These are phyloP conservation scores for Mycena amicta DNA, from an alignment of 768 basidiomycete species.

Conservation along the genomic window DNA sequence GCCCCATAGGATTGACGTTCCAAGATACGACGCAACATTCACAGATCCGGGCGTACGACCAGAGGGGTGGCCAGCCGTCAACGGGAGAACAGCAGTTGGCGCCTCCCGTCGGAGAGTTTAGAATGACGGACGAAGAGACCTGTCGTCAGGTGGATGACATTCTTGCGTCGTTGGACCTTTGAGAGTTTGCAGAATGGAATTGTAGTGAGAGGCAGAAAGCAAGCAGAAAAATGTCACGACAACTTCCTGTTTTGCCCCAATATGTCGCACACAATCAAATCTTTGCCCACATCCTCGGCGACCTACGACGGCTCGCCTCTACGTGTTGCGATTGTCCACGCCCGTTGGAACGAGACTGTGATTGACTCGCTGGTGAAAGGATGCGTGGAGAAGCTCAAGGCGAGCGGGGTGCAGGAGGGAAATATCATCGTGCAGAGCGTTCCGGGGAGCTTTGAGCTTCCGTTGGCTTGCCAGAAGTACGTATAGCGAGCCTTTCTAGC, in stretches of 20 bases:
- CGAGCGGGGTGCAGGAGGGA: conserved; percentile 81
- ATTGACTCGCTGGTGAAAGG: conserved; percentile 86
- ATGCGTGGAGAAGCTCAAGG: conserved; percentile 76
- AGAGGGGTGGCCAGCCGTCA: too few relatives aligned
- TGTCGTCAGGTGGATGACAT: not conserved
- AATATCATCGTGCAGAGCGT: conserved; percentile 93
- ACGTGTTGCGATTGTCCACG: conserved; percentile 91
- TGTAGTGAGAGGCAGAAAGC: not conserved
- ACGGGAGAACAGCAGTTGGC: not conserved
- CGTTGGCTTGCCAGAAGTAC: conserved; percentile 83
- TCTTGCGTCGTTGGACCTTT: not conserved
- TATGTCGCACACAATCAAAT: conserved; percentile 74
- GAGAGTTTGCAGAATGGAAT: not conserved
- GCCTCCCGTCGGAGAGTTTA: not conserved
- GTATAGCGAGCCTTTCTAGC: conserved; percentile 26
- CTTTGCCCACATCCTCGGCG: conserved; percentile 59
- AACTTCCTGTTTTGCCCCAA: not conserved
- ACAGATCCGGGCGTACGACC: too few relatives aligned
- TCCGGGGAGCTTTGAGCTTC: conserved; percentile 94
- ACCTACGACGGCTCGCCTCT: conserved; percentile 79
- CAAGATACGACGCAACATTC: too few relatives aligned
- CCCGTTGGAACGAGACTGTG: conserved; percentile 91
- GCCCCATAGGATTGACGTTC: too few relatives aligned
- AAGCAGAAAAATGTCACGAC: not conserved
- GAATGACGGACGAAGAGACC: not conserved